Evolutionary conservation across 352 stramenopile species (phyloP).

Genomic region (Pythium pyrilobum): DNA sequence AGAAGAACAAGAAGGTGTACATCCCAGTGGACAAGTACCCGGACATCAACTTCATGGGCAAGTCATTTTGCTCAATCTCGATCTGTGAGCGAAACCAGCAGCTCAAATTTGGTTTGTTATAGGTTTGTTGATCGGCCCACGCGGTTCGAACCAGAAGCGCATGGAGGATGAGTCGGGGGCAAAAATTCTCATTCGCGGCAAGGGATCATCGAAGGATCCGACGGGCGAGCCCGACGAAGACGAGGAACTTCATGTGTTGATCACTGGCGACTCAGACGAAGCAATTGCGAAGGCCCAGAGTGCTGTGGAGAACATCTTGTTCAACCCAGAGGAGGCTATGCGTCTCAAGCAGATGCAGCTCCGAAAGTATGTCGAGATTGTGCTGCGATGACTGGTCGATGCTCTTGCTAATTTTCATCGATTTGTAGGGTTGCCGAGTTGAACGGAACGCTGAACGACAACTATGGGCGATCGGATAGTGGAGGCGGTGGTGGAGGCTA

Average conservation of each 20-base stretch:
- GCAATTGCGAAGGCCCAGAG: constrained; percentile 79
- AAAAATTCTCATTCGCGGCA: constrained; percentile 89
- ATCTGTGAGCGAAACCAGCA: too few species aligned
- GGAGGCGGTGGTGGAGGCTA: constrained; percentile 22
- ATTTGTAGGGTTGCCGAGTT: constrained; percentile 66
- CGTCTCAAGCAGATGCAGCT: constrained; percentile 91
- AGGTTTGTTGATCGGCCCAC: constrained; percentile 85
- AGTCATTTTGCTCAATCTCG: not conserved
- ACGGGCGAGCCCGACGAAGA: constrained; percentile 81
- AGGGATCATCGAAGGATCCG: constrained; percentile 81
- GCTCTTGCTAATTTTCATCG: not conserved
- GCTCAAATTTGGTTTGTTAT: not conserved
- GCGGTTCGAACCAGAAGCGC: constrained; percentile 89
- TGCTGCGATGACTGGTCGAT: not conserved
- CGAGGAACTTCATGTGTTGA: constrained; percentile 88
- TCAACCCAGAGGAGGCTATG: constrained; percentile 89
- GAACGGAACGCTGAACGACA: constrained; percentile 76
- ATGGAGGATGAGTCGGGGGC: constrained; percentile 90
- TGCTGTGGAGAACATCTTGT: constrained; percentile 88
- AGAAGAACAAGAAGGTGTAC: constrained; percentile 90
- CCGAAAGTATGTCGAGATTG: constrained; percentile 41
- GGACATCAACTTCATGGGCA: constrained; percentile 93
- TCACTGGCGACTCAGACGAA: constrained; percentile 88
- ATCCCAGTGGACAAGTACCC: constrained; percentile 89
- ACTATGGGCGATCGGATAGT: constrained; percentile 34